Evolutionary conservation across 2,329 filamentous ascomycete species (phyloP).

Genomic region (Lasiodiplodia hormozganensis): DNA sequence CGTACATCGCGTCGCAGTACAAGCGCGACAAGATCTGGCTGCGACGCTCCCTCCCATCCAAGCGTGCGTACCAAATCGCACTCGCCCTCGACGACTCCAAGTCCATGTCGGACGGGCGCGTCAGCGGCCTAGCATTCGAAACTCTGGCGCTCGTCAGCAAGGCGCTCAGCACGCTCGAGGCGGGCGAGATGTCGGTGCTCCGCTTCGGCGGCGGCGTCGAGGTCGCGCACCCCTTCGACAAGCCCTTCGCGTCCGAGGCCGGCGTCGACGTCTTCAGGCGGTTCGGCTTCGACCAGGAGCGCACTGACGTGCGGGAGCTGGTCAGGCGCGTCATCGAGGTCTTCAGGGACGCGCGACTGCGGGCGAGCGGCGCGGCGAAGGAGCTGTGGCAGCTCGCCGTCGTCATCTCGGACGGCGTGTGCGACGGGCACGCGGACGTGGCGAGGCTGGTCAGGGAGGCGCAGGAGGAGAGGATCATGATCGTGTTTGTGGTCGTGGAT

Average conservation of each 20-base stretch:
- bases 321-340: constrained; percentile 78
- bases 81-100: constrained; percentile 96
- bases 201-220: constrained; percentile 86
- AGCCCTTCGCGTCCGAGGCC: constrained; percentile 79
- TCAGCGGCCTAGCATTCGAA: constrained; percentile 84
- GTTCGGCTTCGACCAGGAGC: constrained; percentile 84
- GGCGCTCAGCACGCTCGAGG: constrained; percentile 89
- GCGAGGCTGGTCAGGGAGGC: constrained; percentile 83
- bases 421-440: constrained; percentile 86
- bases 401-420: constrained; percentile 92
- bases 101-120: constrained; percentile 85
- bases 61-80: constrained; percentile 95
- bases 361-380: constrained; percentile 55
- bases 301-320: constrained; percentile 83
- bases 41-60: constrained; percentile 87
- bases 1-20: constrained; percentile 97
- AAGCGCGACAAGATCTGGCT: constrained; percentile 99
- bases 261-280: constrained; percentile 84
- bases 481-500: constrained; percentile 97
- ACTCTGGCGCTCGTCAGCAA: constrained; percentile 91
- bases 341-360: constrained; percentile 77
- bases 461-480: constrained; percentile 93
- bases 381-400: constrained; percentile 91
- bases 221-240: constrained; percentile 84
- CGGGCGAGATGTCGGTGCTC: constrained; percentile 88